These are phyloP conservation scores for Chrysosporium queenslandicum DNA, from an alignment of 2,329 filamentous ascomycete species.

Conservation along the genomic window DNA sequence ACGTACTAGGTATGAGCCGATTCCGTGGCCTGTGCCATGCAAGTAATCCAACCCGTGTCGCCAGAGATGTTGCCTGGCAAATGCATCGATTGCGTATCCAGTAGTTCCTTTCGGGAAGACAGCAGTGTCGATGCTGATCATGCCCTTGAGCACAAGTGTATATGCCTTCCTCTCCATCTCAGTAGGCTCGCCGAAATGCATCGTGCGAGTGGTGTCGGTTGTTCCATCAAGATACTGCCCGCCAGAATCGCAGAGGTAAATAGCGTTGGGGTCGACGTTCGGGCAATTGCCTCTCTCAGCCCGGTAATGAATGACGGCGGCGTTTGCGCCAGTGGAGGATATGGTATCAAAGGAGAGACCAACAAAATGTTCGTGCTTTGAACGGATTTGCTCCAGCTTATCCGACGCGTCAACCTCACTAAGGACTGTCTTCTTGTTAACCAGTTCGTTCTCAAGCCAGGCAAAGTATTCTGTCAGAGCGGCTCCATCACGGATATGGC, in stretches of 20 bases:
- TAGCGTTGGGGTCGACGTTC: constrained; percentile 67
- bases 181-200: constrained; percentile 81
- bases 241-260: constrained; percentile 95
- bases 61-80: constrained; percentile 90
- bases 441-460: constrained; percentile 84
- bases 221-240: constrained; percentile 95
- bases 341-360: constrained; percentile 94
- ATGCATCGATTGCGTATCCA: constrained; percentile 77
- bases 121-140: constrained; percentile 76
- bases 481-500: constrained; percentile 86
- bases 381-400: constrained; percentile 60
- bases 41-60: constrained; percentile 87
- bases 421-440: constrained; percentile 59
- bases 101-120: constrained; percentile 92
- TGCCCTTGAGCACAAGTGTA: constrained; percentile 86
- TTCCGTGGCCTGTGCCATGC: constrained; percentile 91
- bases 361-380: constrained; percentile 62
- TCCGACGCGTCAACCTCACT: constrained; percentile 90
- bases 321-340: constrained; percentile 84
- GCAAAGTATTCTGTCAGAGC: constrained; percentile 88
- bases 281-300: constrained; percentile 75
- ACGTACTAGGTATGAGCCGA: constrained; percentile 67
- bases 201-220: constrained; percentile 85
- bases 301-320: constrained; percentile 91
- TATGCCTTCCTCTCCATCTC: constrained; percentile 79